Evolutionary conservation across 768 basidiomycete genomes (phyloP), one percentile per base, ranked within the genome.

Genomic region (Tulasnella sp.): DNA sequence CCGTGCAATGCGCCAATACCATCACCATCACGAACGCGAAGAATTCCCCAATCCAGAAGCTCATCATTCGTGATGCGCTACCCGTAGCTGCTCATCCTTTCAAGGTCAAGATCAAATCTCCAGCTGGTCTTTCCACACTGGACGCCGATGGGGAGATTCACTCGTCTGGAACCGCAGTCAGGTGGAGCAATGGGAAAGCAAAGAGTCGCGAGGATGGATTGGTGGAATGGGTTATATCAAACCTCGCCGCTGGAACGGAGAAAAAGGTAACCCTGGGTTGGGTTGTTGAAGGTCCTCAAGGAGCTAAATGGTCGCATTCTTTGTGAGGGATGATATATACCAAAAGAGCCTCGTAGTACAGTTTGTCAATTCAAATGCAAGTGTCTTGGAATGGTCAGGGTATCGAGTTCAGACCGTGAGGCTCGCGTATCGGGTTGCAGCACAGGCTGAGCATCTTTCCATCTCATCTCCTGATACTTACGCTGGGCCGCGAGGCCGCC

Each of bases 41-140:
- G 9, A 44, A 56, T 23, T 27, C 51, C 1, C 8, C 51, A 1
- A 49, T 67, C 34, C 17, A n/a, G 23, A 26, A 51, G 23, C 58
- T 67, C n/a, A 26, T 72, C 48, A 63, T 71, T 34, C 68, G 70
- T 38, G 66, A 65, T 41, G 53, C 67, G 2, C 60, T 72, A 10
- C 70, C 70, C 4, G 47, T 70, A 3, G 56, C 47, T 17, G 29
- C 48, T 38, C 49, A 59, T 13, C 61, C 56, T 27, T 49, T 58
- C 48, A 62, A 62, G 50, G 56, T 62, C 26, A 27, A 27, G 17
- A 34, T 62, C 30, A 41, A 50, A 32, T 42, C 45, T 19, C 61
- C 61, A 3, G 56, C 47, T 7, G 48, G 51, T 21, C 48, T 59
- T 27, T 44, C 58, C 19, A 49, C 47, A 21, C 32, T 53, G 21